A percentile compares a stretch with the other conserved stretches of the same genome.
These are phyloP conservation scores for Vigna radiata DNA, from an alignment of 306 rosid species.

Conservation along the genomic window DNA sequence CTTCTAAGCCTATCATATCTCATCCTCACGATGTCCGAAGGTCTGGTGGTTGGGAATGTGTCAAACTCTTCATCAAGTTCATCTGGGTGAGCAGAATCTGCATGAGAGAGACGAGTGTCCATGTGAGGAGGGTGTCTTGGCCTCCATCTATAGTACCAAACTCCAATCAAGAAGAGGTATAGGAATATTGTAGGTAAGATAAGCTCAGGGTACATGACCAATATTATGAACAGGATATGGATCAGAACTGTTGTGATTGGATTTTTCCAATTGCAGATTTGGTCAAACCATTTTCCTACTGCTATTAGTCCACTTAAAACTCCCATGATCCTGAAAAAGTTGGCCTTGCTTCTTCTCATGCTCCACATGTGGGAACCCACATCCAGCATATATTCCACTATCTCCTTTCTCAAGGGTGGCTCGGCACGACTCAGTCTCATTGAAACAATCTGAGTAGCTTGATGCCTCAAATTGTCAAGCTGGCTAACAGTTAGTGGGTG, in stretches of 20 bases:
- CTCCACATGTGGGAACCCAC: slow-evolving; percentile 98
- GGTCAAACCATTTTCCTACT: slow-evolving; percentile 98
- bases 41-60: slow-evolving; percentile 84
- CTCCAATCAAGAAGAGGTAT: slow-evolving; percentile 94
- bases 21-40: slow-evolving; percentile 87
- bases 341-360: slow-evolving; percentile 97
- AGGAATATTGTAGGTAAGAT: slow-evolving; percentile 94
- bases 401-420: slow-evolving; percentile 91
- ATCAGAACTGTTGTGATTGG: slow-evolving; percentile 94
- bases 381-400: slow-evolving; percentile 95
- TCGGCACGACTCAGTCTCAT: slow-evolving; percentile 88
- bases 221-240: slow-evolving; percentile 82
- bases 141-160: slow-evolving; percentile 98
- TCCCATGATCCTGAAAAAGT: slow-evolving; percentile 89
- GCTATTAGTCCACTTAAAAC: slow-evolving; percentile 94
- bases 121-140: slow-evolving; percentile 99
- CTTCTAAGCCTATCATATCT: slow-evolving; percentile 91
- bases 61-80: slow-evolving; percentile 96
- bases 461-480: slow-evolving; percentile 95
- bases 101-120: slow-evolving; percentile 97
- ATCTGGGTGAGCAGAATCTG: slow-evolving; percentile 88
- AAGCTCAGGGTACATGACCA: slow-evolving; percentile 97
- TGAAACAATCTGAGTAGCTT: slow-evolving; percentile 91
- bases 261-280: slow-evolving; percentile 94
- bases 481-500: slow-evolving; percentile 89